Conservation (phyloP, 2,329 filamentous ascomycete genomes). For the Orbilia brochopaga region DNA sequence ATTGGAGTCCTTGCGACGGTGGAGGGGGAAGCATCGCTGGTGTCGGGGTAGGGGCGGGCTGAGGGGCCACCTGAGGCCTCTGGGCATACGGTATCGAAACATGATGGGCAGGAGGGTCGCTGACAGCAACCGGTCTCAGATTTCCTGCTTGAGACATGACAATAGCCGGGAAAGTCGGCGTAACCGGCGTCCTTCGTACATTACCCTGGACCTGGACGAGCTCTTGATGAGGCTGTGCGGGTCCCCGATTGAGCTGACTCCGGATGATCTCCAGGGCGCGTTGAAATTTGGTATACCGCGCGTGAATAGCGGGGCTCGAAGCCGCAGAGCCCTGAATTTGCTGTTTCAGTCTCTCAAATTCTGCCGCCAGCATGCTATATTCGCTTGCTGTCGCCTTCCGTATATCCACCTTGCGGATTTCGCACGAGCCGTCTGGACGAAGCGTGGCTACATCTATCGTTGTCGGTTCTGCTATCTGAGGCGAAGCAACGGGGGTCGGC, state of each 20-base stretch:
- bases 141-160: background rate
- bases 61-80: slow-evolving; percentile 3
- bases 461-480: slow-evolving; percentile 16
- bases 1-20: no score
- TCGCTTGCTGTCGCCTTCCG: slow-evolving; percentile 25
- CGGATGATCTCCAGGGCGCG: slow-evolving; percentile 30
- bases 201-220: slow-evolving; percentile 33
- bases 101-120: slow-evolving; percentile 6
- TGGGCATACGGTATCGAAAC: slow-evolving; percentile 7
- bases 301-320: slow-evolving; percentile 15
- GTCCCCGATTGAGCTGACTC: slow-evolving; percentile 26
- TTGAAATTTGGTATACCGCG: slow-evolving; percentile 38
- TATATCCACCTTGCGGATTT: slow-evolving; percentile 33
- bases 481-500: slow-evolving; percentile 36
- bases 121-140: background rate
- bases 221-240: slow-evolving; percentile 26
- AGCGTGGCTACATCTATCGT: slow-evolving; percentile 42
- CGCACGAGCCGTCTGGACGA: slow-evolving; percentile 27
- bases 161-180: background rate
- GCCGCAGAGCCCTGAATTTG: slow-evolving; percentile 35
- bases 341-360: slow-evolving; percentile 31
- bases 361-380: slow-evolving; percentile 33
- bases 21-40: slow-evolving; percentile 31
- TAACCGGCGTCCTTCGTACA: slow-evolving; percentile 19
- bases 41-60: background rate